Evolutionary conservation across 176 grass and related monocot species (phyloP), one percentile per base, ranked within the genome.

Genomic region (Carex scoparia): DNA sequence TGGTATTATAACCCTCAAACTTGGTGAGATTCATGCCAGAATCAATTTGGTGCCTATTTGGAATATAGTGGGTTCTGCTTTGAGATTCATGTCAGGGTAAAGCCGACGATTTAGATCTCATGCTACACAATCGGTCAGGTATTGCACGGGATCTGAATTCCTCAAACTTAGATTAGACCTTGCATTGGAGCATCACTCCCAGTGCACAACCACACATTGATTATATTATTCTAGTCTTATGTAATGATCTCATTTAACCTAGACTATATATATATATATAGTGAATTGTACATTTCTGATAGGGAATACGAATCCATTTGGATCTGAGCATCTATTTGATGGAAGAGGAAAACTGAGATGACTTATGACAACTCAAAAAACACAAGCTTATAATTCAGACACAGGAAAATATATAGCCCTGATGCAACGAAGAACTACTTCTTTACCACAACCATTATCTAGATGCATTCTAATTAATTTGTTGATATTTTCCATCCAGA

Each of bases 301-400:
- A 97, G 94, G 94, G 92, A 84, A 94, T 97, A 80, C 94, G 92
- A 84, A 94, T 97, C 77, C 94, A 97, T 86, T 86, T 97, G 92
- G 94, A 97, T 92, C 94, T 92, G 90, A 94, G 92, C 59, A 94
- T 97, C 63, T 97, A 97, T 88, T 80, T 97, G 88, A 92, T 97
- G 92, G 90, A 94, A 18, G 92, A 97, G 69, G 94, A 97, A 82
- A 94, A 92, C 51, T 79, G 75, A 73, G 68, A 88, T 79, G 44
- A 93, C 79, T 58, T 56, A 88, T 84, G 80, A 79, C 6, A 14
- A 84, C 80, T 70, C 86, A 87, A 79, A 92, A 79, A 15, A 33
- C 2, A 6, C 80, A 86, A 10, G 85, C 85, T 23, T 75, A 66
- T 86, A 71, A 74, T 85, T 80, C 32, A 65, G 62, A 49, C 61